Base-by-base conservation (phyloP, 2,329 filamentous ascomycete genomes). In the Whalleya microplaca region DNA sequence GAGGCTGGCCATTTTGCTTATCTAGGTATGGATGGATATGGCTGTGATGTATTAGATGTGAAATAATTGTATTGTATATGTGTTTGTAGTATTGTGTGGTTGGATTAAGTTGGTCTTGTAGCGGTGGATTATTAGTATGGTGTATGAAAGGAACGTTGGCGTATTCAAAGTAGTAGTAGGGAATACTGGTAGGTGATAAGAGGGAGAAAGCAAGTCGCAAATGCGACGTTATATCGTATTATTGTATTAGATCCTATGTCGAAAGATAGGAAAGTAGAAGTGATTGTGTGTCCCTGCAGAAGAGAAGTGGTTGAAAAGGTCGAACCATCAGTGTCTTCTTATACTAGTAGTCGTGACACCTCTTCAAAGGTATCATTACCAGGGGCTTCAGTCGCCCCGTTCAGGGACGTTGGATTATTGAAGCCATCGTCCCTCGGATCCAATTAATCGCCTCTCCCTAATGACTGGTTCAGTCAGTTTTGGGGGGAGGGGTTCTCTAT, bases 41-140 rank as follows among this genome's bases (percentile, higher is more conserved):
- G 41, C 23, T 47, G 51, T 27, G 50, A 54, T 63, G 10, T 45
- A 42, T 32, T 43, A n/a, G 21, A 21, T 32, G n/a, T 27, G 9
- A 27, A 9, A 27, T 27, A 27, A 27, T 27, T 27, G 23, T 27
- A 9, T 27, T 27, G 23, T 27, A 4, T 4, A 27, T 27, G 23
- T 27, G 23, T 9, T 9, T 27, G 9, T 27, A 27, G 23, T 27
- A 9, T 4, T 27, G 23, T 9, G 23, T 27, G 23, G 9, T 27
- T 27, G 23, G 9, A 27, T 27, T 27, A 9, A 27, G 9, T 27
- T 9, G 23, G 23, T 27, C 23, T 27, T 9, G 23, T 27, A 4
- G 23, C 9, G 23, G 23, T 27, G 23, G n/a, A 27, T 27, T 27
- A 27, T 27, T 27, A 27, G 23, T 27, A 27, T 4, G 9, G 23